Base-by-base conservation (phyloP, 2,329 filamentous ascomycete genomes). In the Aspergillus sp. region DNA sequence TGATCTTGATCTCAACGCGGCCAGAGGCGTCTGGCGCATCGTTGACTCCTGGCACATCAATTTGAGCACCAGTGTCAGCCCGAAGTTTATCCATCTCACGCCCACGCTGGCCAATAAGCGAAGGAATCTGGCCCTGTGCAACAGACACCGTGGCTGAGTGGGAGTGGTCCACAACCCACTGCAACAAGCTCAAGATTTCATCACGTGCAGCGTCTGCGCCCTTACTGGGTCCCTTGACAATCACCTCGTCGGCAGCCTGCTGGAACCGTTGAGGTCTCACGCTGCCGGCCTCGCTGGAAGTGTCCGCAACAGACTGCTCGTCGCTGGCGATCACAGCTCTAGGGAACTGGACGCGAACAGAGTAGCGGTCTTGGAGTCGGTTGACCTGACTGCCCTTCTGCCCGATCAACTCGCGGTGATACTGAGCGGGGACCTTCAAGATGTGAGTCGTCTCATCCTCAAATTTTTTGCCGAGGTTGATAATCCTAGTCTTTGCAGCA, bases 301-400 rank as follows among this genome's bases (percentile, higher is more conserved):
- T 88, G 69, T 94, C 93, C 15, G 83, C 85, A 64, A 85, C 85
- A 15, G 88, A 86, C 61, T 88, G 85, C 60, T 96, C 92, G 62
- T 95, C 91, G 62, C 75, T 76, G 56, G 71, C 71, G 54, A 73
- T 70, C 47, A 76, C 80, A 53, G 84, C 82, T 74, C 93, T 91
- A 46, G 95, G 95, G 83, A 99, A 99, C 80, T 97, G 94, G 70
- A 99, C 95, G 65, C 93, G 89, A 47, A 99, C 95, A 74, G 91
- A 90, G 83, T 99, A 97, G 51, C 93, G 90, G 59, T 89, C 92
- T 79, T 99, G 93, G 25, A 99, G 86, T 68, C 91, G 90, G 80
- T 95, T 95, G 73, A 99, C 94, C 74, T 96, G 91, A 72, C 84
- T 87, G 62, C 95, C 95, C 71, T 91, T 89, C 22, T 91, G 86